phyloP scores from a whole-genome alignment of 495 filamentous ascomycete genomes.

The Penicillium bialowiezense region DNA sequence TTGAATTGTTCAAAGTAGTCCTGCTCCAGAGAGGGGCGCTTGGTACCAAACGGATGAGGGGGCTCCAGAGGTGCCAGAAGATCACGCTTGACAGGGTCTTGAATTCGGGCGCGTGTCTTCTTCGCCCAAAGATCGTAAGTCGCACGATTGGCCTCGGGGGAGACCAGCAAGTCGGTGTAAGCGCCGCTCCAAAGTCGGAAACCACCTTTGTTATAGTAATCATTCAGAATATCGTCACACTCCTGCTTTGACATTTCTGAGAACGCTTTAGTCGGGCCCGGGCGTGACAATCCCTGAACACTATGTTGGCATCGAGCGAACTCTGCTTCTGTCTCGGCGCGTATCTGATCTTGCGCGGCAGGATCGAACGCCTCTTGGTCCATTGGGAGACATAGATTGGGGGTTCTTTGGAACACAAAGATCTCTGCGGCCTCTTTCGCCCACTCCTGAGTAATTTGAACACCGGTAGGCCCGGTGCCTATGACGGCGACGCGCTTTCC shows the following conservation, averaged over 20 bases:
- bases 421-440: constrained; percentile 36
- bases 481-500: constrained; percentile 54
- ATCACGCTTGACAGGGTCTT: constrained; percentile 45
- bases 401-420: constrained; percentile 53
- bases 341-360: constrained; percentile 26
- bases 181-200: constrained; percentile 52
- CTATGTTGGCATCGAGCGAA: neutral
- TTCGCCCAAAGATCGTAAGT: constrained; percentile 57
- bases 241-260: neutral
- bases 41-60: constrained; percentile 54
- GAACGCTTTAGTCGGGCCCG: no score
- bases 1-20: constrained; percentile 61
- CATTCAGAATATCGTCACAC: neutral
- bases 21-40: constrained; percentile 52
- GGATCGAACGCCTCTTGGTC: no score
- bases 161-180: constrained; percentile 50
- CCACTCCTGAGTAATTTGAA: constrained; percentile 55
- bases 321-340: constrained; percentile 1
- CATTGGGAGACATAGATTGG: constrained; percentile 55
- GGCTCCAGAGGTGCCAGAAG: constrained; percentile 50
- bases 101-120: constrained; percentile 49
- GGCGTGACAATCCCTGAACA: neutral
- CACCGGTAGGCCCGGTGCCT: constrained; percentile 58
- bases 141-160: constrained; percentile 45
- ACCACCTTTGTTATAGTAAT: constrained; percentile 33